Base-by-base conservation (phyloP, 305 asterid genomes). In the Euphrasia arctica region DNA sequence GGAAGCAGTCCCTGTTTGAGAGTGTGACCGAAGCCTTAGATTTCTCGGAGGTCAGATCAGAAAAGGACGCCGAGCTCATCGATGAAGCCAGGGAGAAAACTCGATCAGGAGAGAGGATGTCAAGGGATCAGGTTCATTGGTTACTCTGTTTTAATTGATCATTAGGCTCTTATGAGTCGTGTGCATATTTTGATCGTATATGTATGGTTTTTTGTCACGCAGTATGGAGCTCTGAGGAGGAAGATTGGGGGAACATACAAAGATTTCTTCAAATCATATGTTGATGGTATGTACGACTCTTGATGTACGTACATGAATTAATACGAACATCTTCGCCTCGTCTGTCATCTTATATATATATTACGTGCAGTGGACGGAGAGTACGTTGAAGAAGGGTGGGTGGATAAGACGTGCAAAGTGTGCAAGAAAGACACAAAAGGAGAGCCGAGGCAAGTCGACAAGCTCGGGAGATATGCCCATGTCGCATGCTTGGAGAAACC, bases 311-410 rank as follows among this genome's bases (percentile, higher is more conserved):
- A 50, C 27, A 50, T 50, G 3, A 2, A 15, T 50, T 50, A 5
- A 4, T 13, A 4, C 14, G 34, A 4, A 4, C 34, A 29, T 29
- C 34, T 29, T 29, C 34, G 34, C 34, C 34, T 2, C 34, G 6
- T 51, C 15, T 18, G 22, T 18, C 22, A 9, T 51, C 56, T 3
- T 15, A 51, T 5, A 52, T 52, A 52, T 6, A 14, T 18, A 12
- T 5, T 18, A 18, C 8, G 11, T 18, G 45, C 72, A 91, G 98
- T 89, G 83, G 95, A 91, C 56, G 98, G 98, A 49, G 66, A 80
- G 39, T 91, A 89, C 47, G 97, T 91, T 58, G 98, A 89, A 71
- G 98, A 91, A 59, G 98, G 97, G 60, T 89, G 98, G 98, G 91
- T 91, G 73, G 98, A 89, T 83, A 91, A 91, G 70, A 91, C 88